A percentile compares a stretch with the other conserved stretches of the same genome.
Evolutionary conservation across 2,329 filamentous ascomycete species (phyloP).

Genomic region (Talaromyces funiculosus): DNA sequence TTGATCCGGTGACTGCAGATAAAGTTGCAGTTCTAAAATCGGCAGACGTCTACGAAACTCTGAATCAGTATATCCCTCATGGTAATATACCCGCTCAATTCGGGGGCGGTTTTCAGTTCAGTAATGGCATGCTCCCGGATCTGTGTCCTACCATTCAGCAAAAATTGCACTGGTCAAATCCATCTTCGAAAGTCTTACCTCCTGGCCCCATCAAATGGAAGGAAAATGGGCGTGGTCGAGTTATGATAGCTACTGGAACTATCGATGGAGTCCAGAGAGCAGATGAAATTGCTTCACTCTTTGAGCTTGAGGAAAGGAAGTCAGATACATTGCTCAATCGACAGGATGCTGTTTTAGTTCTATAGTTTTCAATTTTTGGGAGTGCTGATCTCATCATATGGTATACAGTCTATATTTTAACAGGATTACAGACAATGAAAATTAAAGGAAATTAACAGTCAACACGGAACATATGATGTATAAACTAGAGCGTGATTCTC

Average conservation of each 20-base stretch:
- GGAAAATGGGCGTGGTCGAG: background rate
- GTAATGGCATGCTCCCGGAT: conserved; percentile 19
- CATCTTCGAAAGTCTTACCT: background rate
- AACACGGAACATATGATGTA: background rate
- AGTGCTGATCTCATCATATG: background rate
- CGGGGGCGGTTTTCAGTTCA: conserved; percentile 19
- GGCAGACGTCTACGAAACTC: conserved; percentile 13
- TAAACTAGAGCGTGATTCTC: background rate
- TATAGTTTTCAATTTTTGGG: background rate
- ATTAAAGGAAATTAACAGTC: background rate
- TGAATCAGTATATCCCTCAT: background rate
- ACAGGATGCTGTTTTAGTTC: background rate
- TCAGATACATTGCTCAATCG: background rate
- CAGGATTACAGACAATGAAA: background rate
- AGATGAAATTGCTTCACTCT: background rate
- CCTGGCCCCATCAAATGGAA: background rate
- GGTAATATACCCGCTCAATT: conserved; percentile 19
- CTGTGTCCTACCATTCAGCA: conserved; percentile 15
- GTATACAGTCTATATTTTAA: too few relatives aligned
- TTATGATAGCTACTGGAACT: background rate
- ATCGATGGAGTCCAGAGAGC: background rate
- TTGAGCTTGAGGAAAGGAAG: background rate
- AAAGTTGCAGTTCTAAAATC: conserved; percentile 20
- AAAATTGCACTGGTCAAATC: background rate
- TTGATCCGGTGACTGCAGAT: conserved; percentile 23